phyloP scores from a whole-genome alignment of 2,329 filamentous ascomycete genomes.

The Clathrospora elynae region DNA sequence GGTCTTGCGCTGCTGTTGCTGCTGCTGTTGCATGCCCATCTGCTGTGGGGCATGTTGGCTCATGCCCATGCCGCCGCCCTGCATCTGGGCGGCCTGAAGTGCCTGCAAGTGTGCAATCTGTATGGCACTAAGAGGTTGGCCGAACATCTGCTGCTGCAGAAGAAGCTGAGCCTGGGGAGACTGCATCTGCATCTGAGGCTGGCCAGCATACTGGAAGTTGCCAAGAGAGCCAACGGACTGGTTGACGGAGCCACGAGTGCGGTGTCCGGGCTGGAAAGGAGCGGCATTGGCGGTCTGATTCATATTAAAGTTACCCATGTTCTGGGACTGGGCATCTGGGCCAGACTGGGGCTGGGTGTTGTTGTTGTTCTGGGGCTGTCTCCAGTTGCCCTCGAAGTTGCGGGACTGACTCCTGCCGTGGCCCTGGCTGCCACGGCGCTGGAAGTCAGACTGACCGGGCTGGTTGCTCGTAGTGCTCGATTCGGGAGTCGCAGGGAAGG shows the following conservation, averaged over 20 bases:
- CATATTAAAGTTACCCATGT: conserved; percentile 69
- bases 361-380: conserved; percentile 69
- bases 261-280: conserved; percentile 91
- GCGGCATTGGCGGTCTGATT: conserved; percentile 71
- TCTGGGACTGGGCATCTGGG: conserved; percentile 52
- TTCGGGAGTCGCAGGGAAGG: conserved; percentile 66
- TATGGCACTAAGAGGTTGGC: conserved; percentile 84
- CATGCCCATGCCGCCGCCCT: conserved; percentile 68
- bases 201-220: conserved; percentile 84
- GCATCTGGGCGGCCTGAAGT: conserved; percentile 85
- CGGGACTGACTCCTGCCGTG: conserved; percentile 84
- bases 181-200: conserved; percentile 81
- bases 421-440: conserved; percentile 75
- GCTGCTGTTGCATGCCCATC: conserved; percentile 72
- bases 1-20: conserved; percentile 96
- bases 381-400: conserved; percentile 98
- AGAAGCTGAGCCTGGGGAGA: conserved; percentile 81
- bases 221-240: conserved; percentile 82
- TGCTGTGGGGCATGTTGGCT: conserved; percentile 71
- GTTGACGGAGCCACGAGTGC: conserved; percentile 80
- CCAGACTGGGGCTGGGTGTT: conserved; percentile 54
- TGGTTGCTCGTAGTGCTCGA: conserved; percentile 46
- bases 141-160: conserved; percentile 83
- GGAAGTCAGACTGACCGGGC: conserved; percentile 65
- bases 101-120: conserved; percentile 91